These are phyloP conservation scores for Beauveria scarabaeidicola DNA, from an alignment of 2,329 filamentous ascomycete species.

Conservation along the genomic window DNA sequence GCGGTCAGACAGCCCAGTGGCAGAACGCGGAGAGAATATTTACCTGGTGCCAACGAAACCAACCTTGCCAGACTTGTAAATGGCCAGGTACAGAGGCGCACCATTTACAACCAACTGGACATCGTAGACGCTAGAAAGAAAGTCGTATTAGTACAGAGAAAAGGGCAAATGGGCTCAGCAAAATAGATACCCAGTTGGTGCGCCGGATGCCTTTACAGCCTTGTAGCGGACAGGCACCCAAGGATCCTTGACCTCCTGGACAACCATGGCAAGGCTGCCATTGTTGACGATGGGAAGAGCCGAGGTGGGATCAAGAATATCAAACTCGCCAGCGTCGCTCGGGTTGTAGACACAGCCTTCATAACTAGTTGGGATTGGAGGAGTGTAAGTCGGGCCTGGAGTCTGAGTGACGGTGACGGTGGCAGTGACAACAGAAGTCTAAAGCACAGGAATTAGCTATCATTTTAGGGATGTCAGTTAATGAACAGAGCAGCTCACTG, in stretches of 20 bases:
- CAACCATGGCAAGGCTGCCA: slow-evolving; percentile 4
- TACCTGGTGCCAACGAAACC: slow-evolving; percentile 5
- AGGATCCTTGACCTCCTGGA: background rate
- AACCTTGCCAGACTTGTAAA: slow-evolving; percentile 9
- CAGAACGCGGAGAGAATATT: background rate
- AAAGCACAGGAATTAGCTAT: background rate
- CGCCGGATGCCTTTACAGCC: background rate
- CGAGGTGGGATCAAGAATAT: background rate
- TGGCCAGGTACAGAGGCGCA: background rate
- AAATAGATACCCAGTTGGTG: background rate
- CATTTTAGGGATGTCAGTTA: no score
- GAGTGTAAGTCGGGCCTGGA: background rate
- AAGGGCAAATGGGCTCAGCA: background rate
- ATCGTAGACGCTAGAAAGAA: background rate
- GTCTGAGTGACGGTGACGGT: background rate
- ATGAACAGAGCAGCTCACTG: background rate
- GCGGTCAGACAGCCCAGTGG: background rate
- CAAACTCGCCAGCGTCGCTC: background rate
- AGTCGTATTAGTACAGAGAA: background rate
- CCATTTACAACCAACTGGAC: background rate
- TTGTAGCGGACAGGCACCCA: slow-evolving; percentile 8
- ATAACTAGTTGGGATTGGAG: background rate
- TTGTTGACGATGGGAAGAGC: background rate
- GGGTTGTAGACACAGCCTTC: background rate
- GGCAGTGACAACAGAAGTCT: slow-evolving; percentile 4